These are phyloP conservation scores for Solanum hybrid DNA, from an alignment of 305 asterid species.

Conservation along the genomic window DNA sequence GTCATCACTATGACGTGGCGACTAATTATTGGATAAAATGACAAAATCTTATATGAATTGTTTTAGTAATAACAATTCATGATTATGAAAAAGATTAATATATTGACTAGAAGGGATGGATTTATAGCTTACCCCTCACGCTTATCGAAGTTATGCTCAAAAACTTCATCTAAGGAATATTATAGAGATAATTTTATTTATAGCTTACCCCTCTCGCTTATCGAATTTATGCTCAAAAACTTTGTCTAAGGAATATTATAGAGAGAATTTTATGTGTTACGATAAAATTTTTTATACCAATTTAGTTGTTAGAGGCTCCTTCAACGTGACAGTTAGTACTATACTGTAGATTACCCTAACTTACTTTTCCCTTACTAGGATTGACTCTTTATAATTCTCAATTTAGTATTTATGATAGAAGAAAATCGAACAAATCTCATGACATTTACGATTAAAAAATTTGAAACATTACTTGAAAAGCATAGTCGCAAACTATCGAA, in stretches of 20 bases:
- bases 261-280: not conserved
- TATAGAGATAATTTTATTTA: not conserved
- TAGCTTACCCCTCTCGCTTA: not conserved
- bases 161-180: not conserved
- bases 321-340: not conserved
- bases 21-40: not conserved
- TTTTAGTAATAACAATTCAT: not conserved
- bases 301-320: not conserved
- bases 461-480: not conserved
- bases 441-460: not conserved
- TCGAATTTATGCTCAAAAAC: not conserved
- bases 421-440: not conserved
- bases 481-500: not conserved
- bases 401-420: too few relatives aligned
- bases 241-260: not conserved
- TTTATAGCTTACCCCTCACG: not conserved
- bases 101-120: not conserved
- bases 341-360: not conserved
- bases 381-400: not conserved
- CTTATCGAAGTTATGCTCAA: not conserved
- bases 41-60: not conserved
- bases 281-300: not conserved
- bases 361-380: not conserved
- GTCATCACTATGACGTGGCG: not conserved
- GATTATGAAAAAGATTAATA: not conserved